phyloP scores from a whole-genome alignment of 495 filamentous ascomycete genomes.

The Penicillium ochrochloron region DNA sequence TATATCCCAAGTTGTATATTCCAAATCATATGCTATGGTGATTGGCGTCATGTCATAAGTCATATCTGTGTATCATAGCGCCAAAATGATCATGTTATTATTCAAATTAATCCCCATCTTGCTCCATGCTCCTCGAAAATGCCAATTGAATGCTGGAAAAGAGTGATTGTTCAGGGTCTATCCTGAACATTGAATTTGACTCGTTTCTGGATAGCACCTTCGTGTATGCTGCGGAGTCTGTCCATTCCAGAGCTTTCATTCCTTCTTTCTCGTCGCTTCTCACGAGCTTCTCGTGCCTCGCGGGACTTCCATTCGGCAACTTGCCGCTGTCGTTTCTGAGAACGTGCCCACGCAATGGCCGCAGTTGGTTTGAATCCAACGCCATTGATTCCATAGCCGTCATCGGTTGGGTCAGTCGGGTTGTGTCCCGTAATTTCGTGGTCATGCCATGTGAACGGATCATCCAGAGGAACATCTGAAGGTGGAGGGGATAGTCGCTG shows the following conservation, averaged over 20 bases:
- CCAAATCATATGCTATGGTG: conserved; percentile 20
- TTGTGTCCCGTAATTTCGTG: conserved; percentile 84
- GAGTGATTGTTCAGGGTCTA: conserved; percentile 5
- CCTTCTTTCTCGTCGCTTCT: conserved; percentile 69
- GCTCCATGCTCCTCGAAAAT: conserved; percentile 13
- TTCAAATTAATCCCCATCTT: conserved; percentile 9
- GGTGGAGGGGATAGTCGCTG: conserved; percentile 53
- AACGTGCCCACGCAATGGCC: conserved; percentile 75
- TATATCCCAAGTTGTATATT: conserved; percentile 42
- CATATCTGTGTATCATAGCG: conserved; percentile 38
- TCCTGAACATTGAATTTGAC: conserved; percentile 49
- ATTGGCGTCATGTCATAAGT: conserved; percentile 33
- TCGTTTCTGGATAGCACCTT: conserved; percentile 46
- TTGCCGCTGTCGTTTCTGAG: conserved; percentile 77
- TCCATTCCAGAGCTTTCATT: conserved; percentile 46
- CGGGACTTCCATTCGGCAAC: conserved; percentile 81
- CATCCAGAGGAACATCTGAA: conserved; percentile 38
- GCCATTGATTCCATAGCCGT: conserved; percentile 83
- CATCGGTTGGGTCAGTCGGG: conserved; percentile 72
- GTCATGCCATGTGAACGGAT: conserved; percentile 78
- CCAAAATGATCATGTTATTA: conserved; percentile 24
- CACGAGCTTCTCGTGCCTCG: conserved; percentile 82
- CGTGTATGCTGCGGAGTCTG: conserved; percentile 37
- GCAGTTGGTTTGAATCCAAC: conserved; percentile 91
- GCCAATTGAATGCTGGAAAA: conserved; percentile 9